Percentiles rank a stretch among this genome's conserved stretches.
Conservation (phyloP, 495 filamentous ascomycete species). For the Xylaria flabelliformis region DNA sequence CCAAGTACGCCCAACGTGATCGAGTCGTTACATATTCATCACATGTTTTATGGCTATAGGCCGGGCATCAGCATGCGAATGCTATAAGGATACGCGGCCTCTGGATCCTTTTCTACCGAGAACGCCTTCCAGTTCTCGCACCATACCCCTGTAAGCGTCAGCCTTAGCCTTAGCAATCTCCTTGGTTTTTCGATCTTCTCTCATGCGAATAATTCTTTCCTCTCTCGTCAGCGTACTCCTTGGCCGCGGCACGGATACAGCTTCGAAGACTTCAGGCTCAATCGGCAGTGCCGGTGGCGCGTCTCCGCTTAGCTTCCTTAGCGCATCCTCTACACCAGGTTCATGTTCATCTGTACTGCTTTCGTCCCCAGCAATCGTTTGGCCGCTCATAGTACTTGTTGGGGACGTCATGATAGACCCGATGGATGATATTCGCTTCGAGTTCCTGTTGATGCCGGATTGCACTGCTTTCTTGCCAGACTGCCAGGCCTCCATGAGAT, state of each 20-base stretch:
- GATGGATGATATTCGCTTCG: conserved; percentile 72
- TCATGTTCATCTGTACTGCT: conserved; percentile 52
- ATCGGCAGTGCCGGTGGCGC: conserved; percentile 53
- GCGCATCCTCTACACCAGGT: conserved; percentile 61
- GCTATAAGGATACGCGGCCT: conserved; percentile 39
- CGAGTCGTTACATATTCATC: conserved; percentile 30
- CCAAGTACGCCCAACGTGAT: conserved; percentile 23
- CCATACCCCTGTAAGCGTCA: conserved; percentile 85
- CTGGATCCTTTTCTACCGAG: conserved; percentile 35
- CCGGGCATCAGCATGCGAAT: conserved; percentile 8
- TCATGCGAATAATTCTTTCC: conserved; percentile 86
- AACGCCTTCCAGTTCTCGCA: conserved; percentile 71
- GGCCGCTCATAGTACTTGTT: conserved; percentile 77
- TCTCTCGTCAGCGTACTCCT: conserved; percentile 80
- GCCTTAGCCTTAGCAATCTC: conserved; percentile 70
- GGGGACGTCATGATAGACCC: conserved; percentile 74
- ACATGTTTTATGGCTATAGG: conserved; percentile 17
- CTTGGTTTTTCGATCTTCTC: conserved; percentile 78
- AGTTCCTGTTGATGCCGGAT: conserved; percentile 73
- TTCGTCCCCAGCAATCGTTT: conserved; percentile 81
- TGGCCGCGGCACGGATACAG: conserved; percentile 78
- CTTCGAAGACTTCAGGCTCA: conserved; percentile 88
- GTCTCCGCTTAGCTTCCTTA: conserved; percentile 77
- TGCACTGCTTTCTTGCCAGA: conserved; percentile 77
- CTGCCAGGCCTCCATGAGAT: conserved; percentile 90